phyloP scores from a whole-genome alignment of 805 yeast species.

The Candida succiphila region DNA sequence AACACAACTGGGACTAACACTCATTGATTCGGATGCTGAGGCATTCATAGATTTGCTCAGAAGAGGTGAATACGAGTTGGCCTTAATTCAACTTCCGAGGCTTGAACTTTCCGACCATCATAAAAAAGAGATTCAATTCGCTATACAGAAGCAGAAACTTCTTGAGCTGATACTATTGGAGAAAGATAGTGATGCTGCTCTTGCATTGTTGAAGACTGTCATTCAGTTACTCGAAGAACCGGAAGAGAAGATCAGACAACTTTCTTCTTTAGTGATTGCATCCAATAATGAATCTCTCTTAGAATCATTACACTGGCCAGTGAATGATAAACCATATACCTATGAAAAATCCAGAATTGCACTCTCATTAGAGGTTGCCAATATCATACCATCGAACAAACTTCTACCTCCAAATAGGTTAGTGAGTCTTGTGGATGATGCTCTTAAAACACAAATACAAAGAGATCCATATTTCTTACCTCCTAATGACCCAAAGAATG shows the following conservation, averaged over 20 bases:
- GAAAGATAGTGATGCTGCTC: conserved; percentile 22
- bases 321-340: conserved; percentile 21
- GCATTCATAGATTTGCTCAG: conserved; percentile 4
- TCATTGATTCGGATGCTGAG: conserved; percentile 7
- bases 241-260: conserved; percentile 5
- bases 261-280: conserved; percentile 13
- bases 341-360: conserved; percentile 25
- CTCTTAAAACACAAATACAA: conserved; percentile 34
- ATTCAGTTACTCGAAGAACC: conserved; percentile 12
- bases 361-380: conserved; percentile 32
- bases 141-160: conserved; percentile 29
- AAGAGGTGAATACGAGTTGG: not conserved
- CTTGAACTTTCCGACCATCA: not conserved
- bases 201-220: conserved; percentile 24
- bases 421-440: conserved; percentile 39
- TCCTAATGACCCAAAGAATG: conserved; percentile 5
- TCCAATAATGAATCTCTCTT: conserved; percentile 17
- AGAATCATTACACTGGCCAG: conserved; percentile 10
- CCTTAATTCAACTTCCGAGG: not conserved
- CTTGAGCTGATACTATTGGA: conserved; percentile 28
- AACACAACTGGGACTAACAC: conserved; percentile 7
- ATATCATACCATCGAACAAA: conserved; percentile 35
- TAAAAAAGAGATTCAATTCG: conserved; percentile 16
- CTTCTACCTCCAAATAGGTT: conserved; percentile 41
- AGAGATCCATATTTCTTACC: conserved; percentile 13